Percentiles rank a stretch among this genome's conserved stretches.
Conservation (phyloP, 345 rosid species). For the Nephelium lappaceum region DNA sequence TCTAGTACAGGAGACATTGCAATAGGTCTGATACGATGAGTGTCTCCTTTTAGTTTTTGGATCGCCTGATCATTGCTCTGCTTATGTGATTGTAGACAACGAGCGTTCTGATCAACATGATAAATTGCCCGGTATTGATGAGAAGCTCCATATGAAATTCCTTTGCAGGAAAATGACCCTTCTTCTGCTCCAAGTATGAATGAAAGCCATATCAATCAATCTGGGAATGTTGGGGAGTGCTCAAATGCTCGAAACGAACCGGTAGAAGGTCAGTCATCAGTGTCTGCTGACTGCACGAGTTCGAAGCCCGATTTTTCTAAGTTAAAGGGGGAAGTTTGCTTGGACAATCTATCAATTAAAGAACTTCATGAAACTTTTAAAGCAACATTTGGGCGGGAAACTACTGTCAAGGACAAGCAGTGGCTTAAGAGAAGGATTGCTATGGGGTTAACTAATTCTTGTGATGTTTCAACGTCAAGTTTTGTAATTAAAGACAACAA, state of each 20-base stretch:
- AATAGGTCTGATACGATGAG: conserved; percentile 46
- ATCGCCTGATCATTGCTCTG: conserved; percentile 47
- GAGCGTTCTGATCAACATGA: conserved; percentile 45
- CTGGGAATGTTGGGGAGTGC: conserved; percentile 44
- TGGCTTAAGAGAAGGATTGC: conserved; percentile 90
- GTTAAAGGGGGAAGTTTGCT: conserved; percentile 67
- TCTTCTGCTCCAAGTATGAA: conserved; percentile 37
- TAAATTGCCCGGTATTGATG: conserved; percentile 46
- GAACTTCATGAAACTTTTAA: conserved; percentile 84
- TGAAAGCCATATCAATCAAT: conserved; percentile 41
- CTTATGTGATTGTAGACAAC: conserved; percentile 48
- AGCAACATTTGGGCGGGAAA: conserved; percentile 86
- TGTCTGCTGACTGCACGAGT: conserved; percentile 31
- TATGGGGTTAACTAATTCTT: conserved; percentile 75
- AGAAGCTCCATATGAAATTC: conserved; percentile 49
- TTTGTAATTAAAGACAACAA: conserved; percentile 57
- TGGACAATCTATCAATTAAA: conserved; percentile 74
- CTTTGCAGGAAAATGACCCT: conserved; percentile 58
- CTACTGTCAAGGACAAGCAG: conserved; percentile 89
- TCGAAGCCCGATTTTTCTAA: conserved; percentile 60
- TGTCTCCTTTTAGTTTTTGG: conserved; percentile 41
- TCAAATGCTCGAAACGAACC: conserved; percentile 41
- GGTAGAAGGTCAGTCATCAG: conserved; percentile 43
- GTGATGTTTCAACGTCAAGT: conserved; percentile 57
- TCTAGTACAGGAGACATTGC: conserved; percentile 47